phyloP scores from a whole-genome alignment of 2,329 filamentous ascomycete species.

The Ascochyta clinopodiicola region DNA sequence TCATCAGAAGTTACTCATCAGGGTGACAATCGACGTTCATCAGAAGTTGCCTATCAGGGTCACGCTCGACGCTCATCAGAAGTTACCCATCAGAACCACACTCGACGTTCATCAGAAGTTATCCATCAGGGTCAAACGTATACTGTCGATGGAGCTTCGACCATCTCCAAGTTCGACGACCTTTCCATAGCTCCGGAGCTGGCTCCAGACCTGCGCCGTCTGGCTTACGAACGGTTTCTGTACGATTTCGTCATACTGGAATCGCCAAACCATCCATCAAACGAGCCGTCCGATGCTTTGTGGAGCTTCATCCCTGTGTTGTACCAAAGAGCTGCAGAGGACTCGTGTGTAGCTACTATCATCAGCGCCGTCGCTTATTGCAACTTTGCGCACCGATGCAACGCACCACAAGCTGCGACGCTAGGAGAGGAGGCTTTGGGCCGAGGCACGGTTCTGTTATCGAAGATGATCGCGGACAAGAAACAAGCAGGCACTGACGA shows the following conservation, averaged over 20 bases:
- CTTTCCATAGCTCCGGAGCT: slow-evolving; percentile 21
- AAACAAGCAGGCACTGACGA: slow-evolving; percentile 30
- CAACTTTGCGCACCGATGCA: slow-evolving; percentile 37
- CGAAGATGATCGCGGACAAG: slow-evolving; percentile 32
- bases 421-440: slow-evolving; percentile 34
- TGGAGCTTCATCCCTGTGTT: slow-evolving; percentile 38
- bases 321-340: slow-evolving; percentile 27
- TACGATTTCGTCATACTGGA: slow-evolving; percentile 41
- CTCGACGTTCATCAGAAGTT: background rate
- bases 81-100: background rate
- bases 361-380: slow-evolving; percentile 37
- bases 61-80: background rate
- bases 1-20: background rate
- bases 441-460: slow-evolving; percentile 30
- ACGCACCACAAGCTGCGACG: slow-evolving; percentile 29
- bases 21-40: background rate
- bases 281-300: slow-evolving; percentile 31
- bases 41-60: background rate
- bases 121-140: background rate
- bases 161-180: slow-evolving; percentile 13
- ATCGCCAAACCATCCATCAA: slow-evolving; percentile 19
- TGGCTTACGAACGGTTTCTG: slow-evolving; percentile 41
- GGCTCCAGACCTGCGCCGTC: slow-evolving; percentile 27
- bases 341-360: slow-evolving; percentile 32
- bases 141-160: background rate